Percentiles rank a stretch among this genome's conserved stretches.
Conservation (phyloP, 495 filamentous ascomycete genomes). For the Niebla homalea region DNA sequence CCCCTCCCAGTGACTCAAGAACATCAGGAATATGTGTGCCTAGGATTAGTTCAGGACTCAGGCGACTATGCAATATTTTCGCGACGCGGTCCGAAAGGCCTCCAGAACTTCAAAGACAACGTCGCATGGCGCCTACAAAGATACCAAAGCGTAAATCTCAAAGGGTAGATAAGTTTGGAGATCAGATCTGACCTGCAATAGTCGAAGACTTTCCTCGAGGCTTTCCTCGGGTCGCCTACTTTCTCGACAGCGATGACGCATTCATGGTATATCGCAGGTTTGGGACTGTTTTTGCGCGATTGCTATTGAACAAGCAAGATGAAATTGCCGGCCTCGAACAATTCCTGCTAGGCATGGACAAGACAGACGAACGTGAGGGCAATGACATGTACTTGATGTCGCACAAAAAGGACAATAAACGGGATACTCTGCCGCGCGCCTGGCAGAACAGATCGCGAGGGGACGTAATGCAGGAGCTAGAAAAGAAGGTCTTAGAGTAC, state of each 20-base stretch:
- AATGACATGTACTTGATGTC: slow-evolving; percentile 8
- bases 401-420: neutral
- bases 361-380: neutral
- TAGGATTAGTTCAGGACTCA: no score
- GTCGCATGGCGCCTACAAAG: neutral
- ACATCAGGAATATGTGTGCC: no score
- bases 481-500: slow-evolving; percentile 24
- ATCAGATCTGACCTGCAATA: neutral
- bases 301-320: slow-evolving; percentile 18
- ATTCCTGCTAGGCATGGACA: slow-evolving; percentile 10
- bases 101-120: neutral
- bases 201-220: slow-evolving; percentile 17
- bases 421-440: neutral
- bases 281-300: slow-evolving; percentile 13
- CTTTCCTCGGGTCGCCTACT: slow-evolving; percentile 14
- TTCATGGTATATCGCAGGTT: slow-evolving; percentile 20
- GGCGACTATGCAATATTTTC: no score
- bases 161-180: no score
- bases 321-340: slow-evolving; percentile 14
- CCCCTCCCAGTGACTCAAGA: no score
- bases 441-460: slow-evolving; percentile 10
- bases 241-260: slow-evolving; percentile 17
- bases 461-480: slow-evolving; percentile 19
- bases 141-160: slow-evolving; percentile 7
- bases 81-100: neutral